A percentile compares a stretch with the other conserved stretches of the same genome.
Conservation (phyloP, 2,329 filamentous ascomycete species). For the Diaporthe australafricana region DNA sequence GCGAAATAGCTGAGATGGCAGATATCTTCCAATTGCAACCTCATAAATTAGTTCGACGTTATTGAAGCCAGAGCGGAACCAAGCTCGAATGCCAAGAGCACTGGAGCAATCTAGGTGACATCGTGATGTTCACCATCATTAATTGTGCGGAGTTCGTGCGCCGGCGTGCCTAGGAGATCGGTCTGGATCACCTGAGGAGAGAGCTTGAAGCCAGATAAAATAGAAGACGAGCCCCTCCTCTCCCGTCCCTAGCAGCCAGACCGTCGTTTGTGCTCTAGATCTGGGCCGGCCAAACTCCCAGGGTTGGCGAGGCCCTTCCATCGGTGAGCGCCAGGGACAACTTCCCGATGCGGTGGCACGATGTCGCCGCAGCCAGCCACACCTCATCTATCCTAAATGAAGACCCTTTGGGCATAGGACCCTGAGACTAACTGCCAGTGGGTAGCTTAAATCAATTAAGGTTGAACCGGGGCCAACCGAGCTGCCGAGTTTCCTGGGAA, state of each 20-base stretch:
- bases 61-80: constrained; percentile 4
- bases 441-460: constrained; percentile 32
- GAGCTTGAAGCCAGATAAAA: neutral
- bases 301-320: constrained; percentile 18
- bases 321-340: constrained; percentile 18
- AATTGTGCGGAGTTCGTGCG: constrained; percentile 18
- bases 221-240: neutral
- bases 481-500: neutral
- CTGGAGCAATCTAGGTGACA: constrained; percentile 3
- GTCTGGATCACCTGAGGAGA: constrained; percentile 15
- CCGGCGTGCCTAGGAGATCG: neutral
- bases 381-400: constrained; percentile 30
- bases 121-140: constrained; percentile 20
- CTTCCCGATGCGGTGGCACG: constrained; percentile 11
- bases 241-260: neutral
- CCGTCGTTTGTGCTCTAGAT: neutral
- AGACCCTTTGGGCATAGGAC: constrained; percentile 4
- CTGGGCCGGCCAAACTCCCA: constrained; percentile 1
- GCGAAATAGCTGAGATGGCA: neutral
- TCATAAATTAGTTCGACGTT: neutral
- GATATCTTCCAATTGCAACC: neutral
- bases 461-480: constrained; percentile 20
- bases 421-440: constrained; percentile 18
- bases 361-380: constrained; percentile 22
- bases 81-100: constrained; percentile 3